phyloP scores from a whole-genome alignment of 495 filamentous ascomycete species.

The Penicillium daleae region DNA sequence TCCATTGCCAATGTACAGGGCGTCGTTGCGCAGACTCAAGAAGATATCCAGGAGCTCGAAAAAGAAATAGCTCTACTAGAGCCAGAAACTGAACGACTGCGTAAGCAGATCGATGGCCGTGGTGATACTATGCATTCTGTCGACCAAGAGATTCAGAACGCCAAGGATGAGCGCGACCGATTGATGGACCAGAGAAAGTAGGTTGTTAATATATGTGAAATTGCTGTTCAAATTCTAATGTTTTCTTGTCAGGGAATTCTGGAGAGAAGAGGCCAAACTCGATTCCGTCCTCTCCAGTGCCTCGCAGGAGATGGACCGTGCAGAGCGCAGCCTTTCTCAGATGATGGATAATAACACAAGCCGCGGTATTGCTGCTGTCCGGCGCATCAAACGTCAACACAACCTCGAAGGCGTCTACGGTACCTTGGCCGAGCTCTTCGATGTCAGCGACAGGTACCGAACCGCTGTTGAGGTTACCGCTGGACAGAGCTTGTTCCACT shows the following conservation, averaged over 20 bases:
- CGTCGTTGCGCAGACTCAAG: slow-evolving; percentile 77
- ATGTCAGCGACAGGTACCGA: slow-evolving; percentile 81
- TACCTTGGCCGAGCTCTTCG: slow-evolving; percentile 86
- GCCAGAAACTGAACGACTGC: slow-evolving; percentile 68
- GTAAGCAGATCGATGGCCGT: slow-evolving; percentile 76
- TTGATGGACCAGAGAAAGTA: slow-evolving; percentile 85
- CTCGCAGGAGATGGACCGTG: slow-evolving; percentile 69
- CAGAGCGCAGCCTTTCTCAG: slow-evolving; percentile 75
- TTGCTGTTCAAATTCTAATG: slow-evolving; percentile 19
- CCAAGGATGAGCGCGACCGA: slow-evolving; percentile 79
- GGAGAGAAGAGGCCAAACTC: slow-evolving; percentile 87
- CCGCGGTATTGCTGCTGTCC: slow-evolving; percentile 79
- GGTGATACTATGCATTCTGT: slow-evolving; percentile 71
- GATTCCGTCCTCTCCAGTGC: slow-evolving; percentile 76
- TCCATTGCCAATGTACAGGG: slow-evolving; percentile 78
- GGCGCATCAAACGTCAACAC: slow-evolving; percentile 74
- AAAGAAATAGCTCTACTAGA: slow-evolving; percentile 71
- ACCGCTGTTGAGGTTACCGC: slow-evolving; percentile 92
- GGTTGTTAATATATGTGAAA: slow-evolving; percentile 9
- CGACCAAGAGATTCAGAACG: slow-evolving; percentile 71
- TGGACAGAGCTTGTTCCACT: slow-evolving; percentile 92
- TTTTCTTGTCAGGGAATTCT: slow-evolving; percentile 62
- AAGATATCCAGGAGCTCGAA: slow-evolving; percentile 81
- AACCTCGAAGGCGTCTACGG: slow-evolving; percentile 89
- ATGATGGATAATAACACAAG: slow-evolving; percentile 90